A percentile compares a stretch with the other conserved stretches of the same genome.
These are phyloP conservation scores for Podospora appendiculata DNA, from an alignment of 495 filamentous ascomycete genomes.

Conservation along the genomic window DNA sequence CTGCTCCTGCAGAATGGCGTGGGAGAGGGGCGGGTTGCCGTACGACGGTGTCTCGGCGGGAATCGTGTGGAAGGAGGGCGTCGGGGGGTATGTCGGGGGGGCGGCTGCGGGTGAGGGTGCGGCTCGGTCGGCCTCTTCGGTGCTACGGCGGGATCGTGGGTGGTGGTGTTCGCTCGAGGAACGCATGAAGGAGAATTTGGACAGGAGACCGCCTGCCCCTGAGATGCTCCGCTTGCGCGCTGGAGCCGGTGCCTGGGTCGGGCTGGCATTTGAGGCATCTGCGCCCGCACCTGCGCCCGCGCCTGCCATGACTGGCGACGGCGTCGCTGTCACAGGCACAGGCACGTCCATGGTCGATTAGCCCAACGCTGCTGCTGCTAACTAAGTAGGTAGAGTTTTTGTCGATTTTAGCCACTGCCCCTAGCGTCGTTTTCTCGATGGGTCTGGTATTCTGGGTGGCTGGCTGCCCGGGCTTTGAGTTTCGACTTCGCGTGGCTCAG, in stretches of 20 bases:
- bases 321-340: neutral
- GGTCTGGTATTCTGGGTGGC: too few species aligned
- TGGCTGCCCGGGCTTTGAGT: too few species aligned
- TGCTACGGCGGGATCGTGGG: slow-evolving; percentile 32
- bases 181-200: slow-evolving; percentile 56
- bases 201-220: slow-evolving; percentile 46
- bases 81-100: slow-evolving; percentile 11
- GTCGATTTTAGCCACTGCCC: too few species aligned
- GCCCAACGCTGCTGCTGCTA: too few species aligned
- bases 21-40: slow-evolving; percentile 28
- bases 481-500: too few species aligned
- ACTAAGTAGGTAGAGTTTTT: too few species aligned
- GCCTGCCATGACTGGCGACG: neutral
- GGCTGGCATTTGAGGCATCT: slow-evolving; percentile 3
- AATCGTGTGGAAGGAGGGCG: slow-evolving; percentile 19
- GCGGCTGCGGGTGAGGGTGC: neutral
- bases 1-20: slow-evolving; percentile 47
- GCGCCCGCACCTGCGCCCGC: slow-evolving; percentile 3
- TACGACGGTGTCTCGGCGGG: slow-evolving; percentile 8
- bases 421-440: too few species aligned
- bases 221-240: slow-evolving; percentile 24
- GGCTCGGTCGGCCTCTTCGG: slow-evolving; percentile 19
- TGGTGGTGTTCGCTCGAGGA: slow-evolving; percentile 36
- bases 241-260: slow-evolving; percentile 10
- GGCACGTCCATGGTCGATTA: too few species aligned